Evolutionary conservation across 140 eudicot genomes (phyloP).

Genomic region (Flaveria floridana): DNA sequence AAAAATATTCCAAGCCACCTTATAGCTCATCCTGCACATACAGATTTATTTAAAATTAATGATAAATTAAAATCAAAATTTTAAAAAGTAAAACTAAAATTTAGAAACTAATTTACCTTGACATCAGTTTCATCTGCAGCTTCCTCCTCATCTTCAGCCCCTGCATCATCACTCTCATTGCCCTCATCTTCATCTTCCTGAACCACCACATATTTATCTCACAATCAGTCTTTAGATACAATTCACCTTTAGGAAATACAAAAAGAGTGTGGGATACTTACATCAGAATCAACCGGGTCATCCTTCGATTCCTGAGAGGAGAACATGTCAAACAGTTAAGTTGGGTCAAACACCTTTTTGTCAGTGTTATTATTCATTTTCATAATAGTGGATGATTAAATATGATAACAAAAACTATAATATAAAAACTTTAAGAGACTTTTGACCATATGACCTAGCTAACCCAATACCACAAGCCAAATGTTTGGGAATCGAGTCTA

Average conservation of each 20-base stretch:
- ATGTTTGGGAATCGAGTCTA: background rate
- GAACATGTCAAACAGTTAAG: conserved; percentile 5
- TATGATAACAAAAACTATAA: background rate
- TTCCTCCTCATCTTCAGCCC: conserved; percentile 30
- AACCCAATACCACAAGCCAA: background rate
- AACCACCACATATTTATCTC: background rate
- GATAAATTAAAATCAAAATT: background rate
- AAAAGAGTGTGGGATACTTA: conserved; percentile 32
- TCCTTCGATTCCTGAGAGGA: conserved; percentile 69
- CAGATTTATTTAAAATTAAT: background rate
- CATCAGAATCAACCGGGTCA: conserved; percentile 85
- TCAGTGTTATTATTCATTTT: background rate
- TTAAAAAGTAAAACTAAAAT: background rate
- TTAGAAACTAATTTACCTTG: conserved; percentile 32
- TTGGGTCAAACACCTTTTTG: background rate
- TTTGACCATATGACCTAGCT: background rate
- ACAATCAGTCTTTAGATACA: background rate
- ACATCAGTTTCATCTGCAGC: conserved; percentile 47
- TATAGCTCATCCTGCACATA: conserved; percentile 51
- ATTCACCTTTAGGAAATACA: background rate
- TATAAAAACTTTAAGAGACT: background rate
- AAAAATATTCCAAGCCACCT: conserved; percentile 16
- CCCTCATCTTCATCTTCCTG: conserved; percentile 34
- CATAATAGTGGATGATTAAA: no score
- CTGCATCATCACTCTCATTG: conserved; percentile 36